Evolutionary conservation across 139 green algal species (phyloP), one percentile per base, ranked within the genome.

Genomic region (Pleodorina starrii): DNA sequence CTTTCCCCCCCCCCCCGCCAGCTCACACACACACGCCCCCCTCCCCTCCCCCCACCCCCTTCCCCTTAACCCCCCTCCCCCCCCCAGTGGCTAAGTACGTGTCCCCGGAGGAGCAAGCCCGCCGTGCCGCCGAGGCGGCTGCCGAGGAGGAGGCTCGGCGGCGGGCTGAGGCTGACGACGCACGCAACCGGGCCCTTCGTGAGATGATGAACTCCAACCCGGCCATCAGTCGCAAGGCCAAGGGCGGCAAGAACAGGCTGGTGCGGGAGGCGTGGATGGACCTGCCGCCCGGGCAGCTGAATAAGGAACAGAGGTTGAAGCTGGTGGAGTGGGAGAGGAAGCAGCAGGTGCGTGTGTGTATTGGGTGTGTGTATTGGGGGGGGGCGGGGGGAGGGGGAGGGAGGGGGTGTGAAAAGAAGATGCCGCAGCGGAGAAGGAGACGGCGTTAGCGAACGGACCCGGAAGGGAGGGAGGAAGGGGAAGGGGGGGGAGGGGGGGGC

Each of bases 151-250:
- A 57, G 77, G 84, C 48, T 38, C 77, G 90, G 23, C 68, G 77
- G 51, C 68, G 54, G 2, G 84, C 85, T 21, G 90, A 90, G 85
- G 90, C 90, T 9, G 85, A 93, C 71, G 90, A 91, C 71, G 42
- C 85, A 0, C 73, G 51, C 27, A 88, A 93, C 77, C 79, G 90
- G 1, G 90, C 85, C 25, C 90, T 93, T 27, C 44, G 40, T 1
- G 90, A 93, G 46, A 93, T 93, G 90, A 93, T 93, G 90, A 83
- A 91, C 44, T 72, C 21, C 44, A 90, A 57, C 32, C 80, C 89
- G 19, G 84, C 73, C 59, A 48, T 51, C 23, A 54, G 35, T 0
- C 46, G 63, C 36, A 82, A 63, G 27, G 17, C 23, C 25, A 59
- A 72, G 35, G 48, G 42, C n/a, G 59, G 80, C 57, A 87, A 87